Evolutionary conservation across 1,284 basidiomycete genomes (phyloP).

Genomic region (Kwoniella shivajii): DNA sequence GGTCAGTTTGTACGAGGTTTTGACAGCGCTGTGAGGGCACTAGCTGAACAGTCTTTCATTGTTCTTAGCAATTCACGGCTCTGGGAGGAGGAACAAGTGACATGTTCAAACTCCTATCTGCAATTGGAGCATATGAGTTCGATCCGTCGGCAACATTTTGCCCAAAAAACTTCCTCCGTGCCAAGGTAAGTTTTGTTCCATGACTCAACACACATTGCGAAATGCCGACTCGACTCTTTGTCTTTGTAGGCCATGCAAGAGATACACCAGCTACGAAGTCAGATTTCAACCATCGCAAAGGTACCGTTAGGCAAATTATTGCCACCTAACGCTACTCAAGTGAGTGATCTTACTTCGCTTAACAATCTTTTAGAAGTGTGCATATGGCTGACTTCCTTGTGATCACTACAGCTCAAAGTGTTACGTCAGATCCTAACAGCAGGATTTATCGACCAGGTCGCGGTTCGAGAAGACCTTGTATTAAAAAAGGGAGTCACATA

Average conservation of each 20-base stretch:
- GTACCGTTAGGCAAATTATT: constrained; percentile 64
- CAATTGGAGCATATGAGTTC: constrained; percentile 95
- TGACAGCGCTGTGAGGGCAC: no score
- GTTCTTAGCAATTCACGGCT: constrained; percentile 74
- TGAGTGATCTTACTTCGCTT: constrained; percentile 48
- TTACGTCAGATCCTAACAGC: constrained; percentile 85
- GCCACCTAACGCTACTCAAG: constrained; percentile 76
- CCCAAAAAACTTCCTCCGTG: constrained; percentile 83
- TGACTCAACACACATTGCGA: not conserved
- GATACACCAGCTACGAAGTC: constrained; percentile 93
- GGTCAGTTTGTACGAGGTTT: constrained; percentile 62
- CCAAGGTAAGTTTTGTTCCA: constrained; percentile 64
- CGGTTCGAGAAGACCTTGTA: constrained; percentile 83
- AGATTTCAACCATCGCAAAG: constrained; percentile 80
- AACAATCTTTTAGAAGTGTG: no score
- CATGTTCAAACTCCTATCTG: constrained; percentile 82
- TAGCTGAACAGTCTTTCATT: not conserved
- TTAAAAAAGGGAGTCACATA: constrained; percentile 64
- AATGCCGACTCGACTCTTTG: not conserved
- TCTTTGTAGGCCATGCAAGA: constrained; percentile 88
- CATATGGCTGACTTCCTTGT: no score
- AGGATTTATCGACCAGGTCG: constrained; percentile 94
- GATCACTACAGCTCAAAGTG: constrained; percentile 71
- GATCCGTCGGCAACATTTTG: constrained; percentile 81
- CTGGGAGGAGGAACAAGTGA: constrained; percentile 87